Conservation (phyloP, 331 rosid species). For the Pyracantha coccinea region DNA sequence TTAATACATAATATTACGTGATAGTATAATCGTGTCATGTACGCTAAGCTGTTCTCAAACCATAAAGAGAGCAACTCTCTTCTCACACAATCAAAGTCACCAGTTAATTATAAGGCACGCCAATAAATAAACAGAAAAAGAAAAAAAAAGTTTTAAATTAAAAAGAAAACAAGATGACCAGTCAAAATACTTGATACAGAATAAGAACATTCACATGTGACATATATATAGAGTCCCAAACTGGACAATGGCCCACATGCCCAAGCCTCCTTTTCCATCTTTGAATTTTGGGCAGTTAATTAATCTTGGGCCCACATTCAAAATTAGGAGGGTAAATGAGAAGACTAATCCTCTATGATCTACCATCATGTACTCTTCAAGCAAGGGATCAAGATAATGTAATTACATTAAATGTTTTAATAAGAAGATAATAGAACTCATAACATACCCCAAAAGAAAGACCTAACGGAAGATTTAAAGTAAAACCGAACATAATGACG, state of each 20-base stretch:
- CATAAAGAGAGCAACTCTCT: not conserved
- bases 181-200: not conserved
- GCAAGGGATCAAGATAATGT: not conserved
- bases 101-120: not conserved
- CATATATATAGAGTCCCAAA: no score
- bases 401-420: not conserved
- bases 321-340: not conserved
- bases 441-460: no score
- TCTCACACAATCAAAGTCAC: not conserved
- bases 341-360: not conserved
- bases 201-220: not conserved
- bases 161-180: not conserved
- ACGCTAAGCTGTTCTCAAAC: no score
- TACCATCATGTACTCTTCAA: not conserved
- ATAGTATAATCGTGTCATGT: accelerated
- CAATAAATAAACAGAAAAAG: no score
- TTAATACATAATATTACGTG: no score
- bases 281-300: not conserved
- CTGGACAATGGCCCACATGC: not conserved
- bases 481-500: accelerated
- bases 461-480: no score
- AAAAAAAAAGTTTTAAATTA: not conserved
- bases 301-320: not conserved
- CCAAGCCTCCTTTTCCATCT: not conserved
- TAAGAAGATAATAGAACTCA: not conserved